A percentile compares a stretch with the other conserved stretches of the same genome.
Evolutionary conservation across 352 stramenopile species (phyloP).

Genomic region (Phytophthora podocarpi): DNA sequence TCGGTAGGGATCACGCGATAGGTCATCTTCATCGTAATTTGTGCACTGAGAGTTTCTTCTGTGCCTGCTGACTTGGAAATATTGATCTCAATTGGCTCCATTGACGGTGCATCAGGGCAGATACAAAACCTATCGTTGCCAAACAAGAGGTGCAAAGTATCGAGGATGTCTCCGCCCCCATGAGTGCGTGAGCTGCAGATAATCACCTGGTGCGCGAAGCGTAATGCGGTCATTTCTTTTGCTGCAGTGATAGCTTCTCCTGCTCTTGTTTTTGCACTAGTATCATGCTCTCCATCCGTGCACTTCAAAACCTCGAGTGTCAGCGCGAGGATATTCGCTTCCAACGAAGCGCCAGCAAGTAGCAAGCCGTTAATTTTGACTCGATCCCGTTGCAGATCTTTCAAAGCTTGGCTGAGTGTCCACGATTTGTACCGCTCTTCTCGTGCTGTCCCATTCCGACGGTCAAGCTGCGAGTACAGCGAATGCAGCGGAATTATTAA

Average conservation of each 20-base stretch:
- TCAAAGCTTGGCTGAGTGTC: conserved; percentile 65
- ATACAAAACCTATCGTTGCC: conserved; percentile 53
- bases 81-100: conserved; percentile 48
- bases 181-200: conserved; percentile 68
- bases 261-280: not conserved
- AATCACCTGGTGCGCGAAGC: conserved; percentile 60
- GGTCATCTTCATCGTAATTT: conserved; percentile 49
- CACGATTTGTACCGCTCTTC: conserved; percentile 49
- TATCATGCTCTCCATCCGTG: not conserved
- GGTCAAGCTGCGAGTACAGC: conserved; percentile 61
- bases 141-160: conserved; percentile 62
- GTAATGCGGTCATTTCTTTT: conserved; percentile 56
- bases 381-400: conserved; percentile 68
- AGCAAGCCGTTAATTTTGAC: conserved; percentile 58
- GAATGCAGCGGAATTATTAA: conserved; percentile 52
- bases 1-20: conserved; percentile 45
- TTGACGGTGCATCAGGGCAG: conserved; percentile 49
- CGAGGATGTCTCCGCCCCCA: conserved; percentile 69
- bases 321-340: conserved; percentile 33
- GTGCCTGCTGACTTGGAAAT: conserved; percentile 16
- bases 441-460: conserved; percentile 34
- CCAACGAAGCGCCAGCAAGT: conserved; percentile 36
- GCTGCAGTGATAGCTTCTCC: not conserved
- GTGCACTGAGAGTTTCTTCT: conserved; percentile 18
- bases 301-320: conserved; percentile 27